phyloP scores from a whole-genome alignment of 352 stramenopile species.

The Pythium dissimile region DNA sequence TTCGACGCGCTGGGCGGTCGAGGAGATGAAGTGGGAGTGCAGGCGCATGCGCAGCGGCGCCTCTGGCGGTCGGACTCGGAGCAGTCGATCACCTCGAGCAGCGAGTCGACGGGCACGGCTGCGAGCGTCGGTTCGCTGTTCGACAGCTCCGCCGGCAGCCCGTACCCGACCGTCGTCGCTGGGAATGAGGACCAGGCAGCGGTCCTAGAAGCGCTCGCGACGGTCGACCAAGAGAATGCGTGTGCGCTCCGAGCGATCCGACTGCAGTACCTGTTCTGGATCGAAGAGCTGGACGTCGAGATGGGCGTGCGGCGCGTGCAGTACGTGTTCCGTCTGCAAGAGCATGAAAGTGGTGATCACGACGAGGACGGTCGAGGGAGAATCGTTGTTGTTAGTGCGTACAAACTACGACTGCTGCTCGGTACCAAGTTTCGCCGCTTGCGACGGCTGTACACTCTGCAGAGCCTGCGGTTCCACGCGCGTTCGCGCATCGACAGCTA shows the following conservation, averaged over 20 bases:
- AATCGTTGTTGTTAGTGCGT: conserved; percentile 65
- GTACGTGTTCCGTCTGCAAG: conserved; percentile 45
- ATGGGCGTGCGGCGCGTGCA: conserved; percentile 58
- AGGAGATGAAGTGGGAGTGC: not conserved
- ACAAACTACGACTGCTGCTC: conserved; percentile 49
- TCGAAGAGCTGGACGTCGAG: conserved; percentile 68
- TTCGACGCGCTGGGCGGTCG: conserved; percentile 26
- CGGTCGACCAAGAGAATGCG: conserved; percentile 44
- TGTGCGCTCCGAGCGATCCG: conserved; percentile 36
- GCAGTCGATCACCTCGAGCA: conserved; percentile 20
- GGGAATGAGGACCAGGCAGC: conserved; percentile 11
- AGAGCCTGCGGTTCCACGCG: conserved; percentile 56
- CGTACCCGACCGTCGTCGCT: not conserved
- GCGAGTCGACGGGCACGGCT: conserved; percentile 9
- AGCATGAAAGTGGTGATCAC: not conserved
- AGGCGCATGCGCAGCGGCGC: not conserved
- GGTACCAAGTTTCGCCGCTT: conserved; percentile 23
- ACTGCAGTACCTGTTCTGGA: conserved; percentile 61
- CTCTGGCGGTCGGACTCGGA: conserved; percentile 23
- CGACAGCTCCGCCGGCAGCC: conserved; percentile 8
- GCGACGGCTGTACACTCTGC: conserved; percentile 18
- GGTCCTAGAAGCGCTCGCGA: conserved; percentile 27
- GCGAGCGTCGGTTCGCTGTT: conserved; percentile 1
- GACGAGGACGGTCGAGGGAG: not conserved
- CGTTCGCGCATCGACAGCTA: conserved; percentile 73